Conservation (phyloP, 306 rosid species). For the Sphenostylis stenocarpa region DNA sequence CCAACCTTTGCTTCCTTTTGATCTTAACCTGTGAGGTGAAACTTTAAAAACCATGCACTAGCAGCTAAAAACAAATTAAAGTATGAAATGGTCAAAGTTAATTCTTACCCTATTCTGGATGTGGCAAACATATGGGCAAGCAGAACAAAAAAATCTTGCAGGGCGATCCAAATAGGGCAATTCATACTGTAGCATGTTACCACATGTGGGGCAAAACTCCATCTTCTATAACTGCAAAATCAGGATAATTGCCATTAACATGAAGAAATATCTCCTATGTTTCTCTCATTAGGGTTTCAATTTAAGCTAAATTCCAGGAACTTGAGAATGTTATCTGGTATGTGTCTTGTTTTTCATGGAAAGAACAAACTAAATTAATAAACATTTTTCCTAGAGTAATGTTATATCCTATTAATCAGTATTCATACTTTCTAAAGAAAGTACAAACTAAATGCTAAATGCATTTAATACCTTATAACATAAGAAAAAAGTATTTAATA, state of each 20-base stretch:
- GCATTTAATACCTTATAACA: neutral
- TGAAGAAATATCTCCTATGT: neutral
- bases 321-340: neutral
- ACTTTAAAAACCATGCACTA: neutral
- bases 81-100: neutral
- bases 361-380: neutral
- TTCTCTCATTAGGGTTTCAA: neutral
- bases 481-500: neutral
- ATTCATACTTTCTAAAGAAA: neutral
- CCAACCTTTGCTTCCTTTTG: conserved; percentile 58
- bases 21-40: conserved; percentile 57
- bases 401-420: neutral
- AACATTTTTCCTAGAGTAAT: neutral
- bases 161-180: conserved; percentile 48
- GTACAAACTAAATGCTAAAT: neutral
- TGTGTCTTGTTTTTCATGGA: neutral
- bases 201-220: conserved; percentile 77
- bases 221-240: conserved; percentile 28
- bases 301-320: neutral
- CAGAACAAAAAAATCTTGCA: conserved; percentile 57
- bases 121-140: conserved; percentile 64
- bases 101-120: conserved; percentile 42
- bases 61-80: neutral
- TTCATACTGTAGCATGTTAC: conserved; percentile 58
- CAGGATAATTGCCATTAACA: neutral